Conservation (phyloP, 2,329 filamentous ascomycete genomes). For the Aspergillus fumigatiaffinis region DNA sequence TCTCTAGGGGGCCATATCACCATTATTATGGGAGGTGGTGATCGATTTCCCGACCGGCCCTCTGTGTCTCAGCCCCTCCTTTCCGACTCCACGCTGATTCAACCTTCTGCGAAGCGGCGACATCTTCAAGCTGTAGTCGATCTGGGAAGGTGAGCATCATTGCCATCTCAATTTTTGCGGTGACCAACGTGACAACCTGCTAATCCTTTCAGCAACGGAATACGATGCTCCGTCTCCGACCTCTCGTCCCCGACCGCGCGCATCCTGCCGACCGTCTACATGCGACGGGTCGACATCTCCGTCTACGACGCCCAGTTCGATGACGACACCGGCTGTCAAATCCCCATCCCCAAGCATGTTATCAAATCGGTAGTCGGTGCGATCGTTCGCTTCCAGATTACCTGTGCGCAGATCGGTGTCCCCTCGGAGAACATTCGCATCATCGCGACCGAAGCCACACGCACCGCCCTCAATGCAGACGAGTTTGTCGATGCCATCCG, state of each 20-base stretch:
- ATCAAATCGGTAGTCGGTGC: constrained; percentile 63
- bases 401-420: constrained; percentile 66
- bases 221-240: constrained; percentile 83
- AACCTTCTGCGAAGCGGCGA: not conserved
- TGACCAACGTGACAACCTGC: not conserved
- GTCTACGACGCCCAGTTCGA: constrained; percentile 70
- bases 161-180: not conserved
- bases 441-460: constrained; percentile 85
- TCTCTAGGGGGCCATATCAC: too few relatives aligned
- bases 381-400: constrained; percentile 65
- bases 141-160: constrained; percentile 33
- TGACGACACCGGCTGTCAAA: constrained; percentile 32
- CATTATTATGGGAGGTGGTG: not conserved
- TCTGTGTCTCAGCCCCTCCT: not conserved
- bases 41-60: not conserved
- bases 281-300: constrained; percentile 73
- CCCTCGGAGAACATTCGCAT: constrained; percentile 61
- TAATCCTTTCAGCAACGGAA: constrained; percentile 62
- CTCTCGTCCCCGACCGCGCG: constrained; percentile 66
- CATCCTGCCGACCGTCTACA: constrained; percentile 72
- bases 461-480: constrained; percentile 69
- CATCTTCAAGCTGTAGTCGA: constrained; percentile 33
- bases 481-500: constrained; percentile 65
- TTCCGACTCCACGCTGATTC: not conserved
- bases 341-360: constrained; percentile 55